Conservation (phyloP, 148 eudicot genomes). For the Dianthus caryophyllus region DNA sequence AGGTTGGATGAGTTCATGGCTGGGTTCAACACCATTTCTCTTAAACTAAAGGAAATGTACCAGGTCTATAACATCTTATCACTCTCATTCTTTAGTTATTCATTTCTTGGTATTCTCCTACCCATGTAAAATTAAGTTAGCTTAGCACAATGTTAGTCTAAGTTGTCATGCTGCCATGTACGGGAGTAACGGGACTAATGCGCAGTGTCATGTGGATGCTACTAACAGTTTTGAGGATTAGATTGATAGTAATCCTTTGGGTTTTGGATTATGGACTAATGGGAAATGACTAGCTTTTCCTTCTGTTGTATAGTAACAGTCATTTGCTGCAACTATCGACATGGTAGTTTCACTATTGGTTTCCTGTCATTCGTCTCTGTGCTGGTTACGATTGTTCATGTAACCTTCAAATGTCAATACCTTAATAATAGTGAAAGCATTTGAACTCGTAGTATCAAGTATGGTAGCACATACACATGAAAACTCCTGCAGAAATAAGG, state of each 20-base stretch:
- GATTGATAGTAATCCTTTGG: not conserved
- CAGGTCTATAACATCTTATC: slow-evolving; percentile 48
- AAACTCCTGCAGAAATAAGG: not conserved
- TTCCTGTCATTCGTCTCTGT: too few relatives aligned
- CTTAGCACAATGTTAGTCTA: not conserved
- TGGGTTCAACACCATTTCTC: slow-evolving; percentile 87
- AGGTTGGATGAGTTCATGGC: slow-evolving; percentile 99
- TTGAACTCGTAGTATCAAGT: too few relatives aligned
- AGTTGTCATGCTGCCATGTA: not conserved
- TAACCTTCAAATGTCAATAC: too few relatives aligned
- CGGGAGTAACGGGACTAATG: not conserved
- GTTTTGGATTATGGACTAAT: too few relatives aligned
- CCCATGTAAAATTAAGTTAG: slow-evolving; percentile 6
- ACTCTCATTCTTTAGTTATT: not conserved
- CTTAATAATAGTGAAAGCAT: too few relatives aligned
- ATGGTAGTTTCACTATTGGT: too few relatives aligned
- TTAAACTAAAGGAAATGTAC: slow-evolving; percentile 98
- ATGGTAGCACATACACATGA: not conserved
- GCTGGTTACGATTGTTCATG: too few relatives aligned
- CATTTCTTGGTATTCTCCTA: slow-evolving; percentile 4
- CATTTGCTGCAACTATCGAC: too few relatives aligned
- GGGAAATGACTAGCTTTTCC: too few relatives aligned
- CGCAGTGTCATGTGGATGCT: not conserved
- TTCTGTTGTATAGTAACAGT: too few relatives aligned
- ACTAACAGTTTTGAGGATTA: not conserved